phyloP scores from a whole-genome alignment of 2,329 filamentous ascomycete genomes.

The Ophiostoma angusticollis region DNA sequence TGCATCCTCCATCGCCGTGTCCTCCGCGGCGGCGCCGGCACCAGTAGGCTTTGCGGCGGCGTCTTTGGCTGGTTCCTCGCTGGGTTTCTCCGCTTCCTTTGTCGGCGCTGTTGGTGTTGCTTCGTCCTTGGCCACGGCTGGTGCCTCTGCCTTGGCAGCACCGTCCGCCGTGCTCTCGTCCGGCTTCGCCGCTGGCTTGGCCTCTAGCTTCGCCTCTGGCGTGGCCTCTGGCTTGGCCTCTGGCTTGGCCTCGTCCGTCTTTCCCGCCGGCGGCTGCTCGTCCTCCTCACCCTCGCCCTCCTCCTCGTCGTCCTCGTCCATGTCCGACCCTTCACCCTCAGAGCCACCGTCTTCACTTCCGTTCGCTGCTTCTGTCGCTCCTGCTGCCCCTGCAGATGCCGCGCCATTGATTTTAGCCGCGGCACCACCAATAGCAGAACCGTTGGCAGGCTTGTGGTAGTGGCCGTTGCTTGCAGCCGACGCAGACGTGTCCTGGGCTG shows the following conservation, averaged over 20 bases:
- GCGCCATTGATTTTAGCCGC: slow-evolving; percentile 7
- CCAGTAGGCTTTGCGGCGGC: not conserved
- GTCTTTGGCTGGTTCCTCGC: too few species aligned
- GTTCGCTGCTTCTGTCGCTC: slow-evolving; percentile 7
- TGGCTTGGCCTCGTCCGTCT: not conserved
- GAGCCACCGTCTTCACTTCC: slow-evolving; percentile 12
- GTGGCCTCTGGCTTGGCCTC: slow-evolving; percentile 3
- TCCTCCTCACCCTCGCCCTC: slow-evolving; percentile 7
- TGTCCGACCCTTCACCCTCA: slow-evolving; percentile 10
- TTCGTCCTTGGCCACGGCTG: too few species aligned
- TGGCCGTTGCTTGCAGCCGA: slow-evolving; percentile 4
- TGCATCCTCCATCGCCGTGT: slow-evolving; percentile 8
- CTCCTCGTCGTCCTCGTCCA: slow-evolving; percentile 13
- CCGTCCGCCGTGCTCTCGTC: not conserved
- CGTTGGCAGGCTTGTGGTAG: not conserved
- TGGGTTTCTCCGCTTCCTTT: slow-evolving; percentile 2
- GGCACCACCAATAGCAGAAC: not conserved
- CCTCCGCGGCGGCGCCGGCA: slow-evolving; percentile 1
- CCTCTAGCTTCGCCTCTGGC: slow-evolving; percentile 2
- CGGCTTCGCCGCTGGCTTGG: not conserved
- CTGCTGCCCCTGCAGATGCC: slow-evolving; percentile 4
- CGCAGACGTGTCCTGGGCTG: too few species aligned
- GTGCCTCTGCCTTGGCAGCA: not conserved
- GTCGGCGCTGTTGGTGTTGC: too few species aligned
- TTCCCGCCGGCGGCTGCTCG: slow-evolving; percentile 1